Percentiles rank a stretch among this genome's conserved stretches.
Evolutionary conservation across 1,284 basidiomycete species (phyloP).

Genomic region (Schizopora paradoxa): DNA sequence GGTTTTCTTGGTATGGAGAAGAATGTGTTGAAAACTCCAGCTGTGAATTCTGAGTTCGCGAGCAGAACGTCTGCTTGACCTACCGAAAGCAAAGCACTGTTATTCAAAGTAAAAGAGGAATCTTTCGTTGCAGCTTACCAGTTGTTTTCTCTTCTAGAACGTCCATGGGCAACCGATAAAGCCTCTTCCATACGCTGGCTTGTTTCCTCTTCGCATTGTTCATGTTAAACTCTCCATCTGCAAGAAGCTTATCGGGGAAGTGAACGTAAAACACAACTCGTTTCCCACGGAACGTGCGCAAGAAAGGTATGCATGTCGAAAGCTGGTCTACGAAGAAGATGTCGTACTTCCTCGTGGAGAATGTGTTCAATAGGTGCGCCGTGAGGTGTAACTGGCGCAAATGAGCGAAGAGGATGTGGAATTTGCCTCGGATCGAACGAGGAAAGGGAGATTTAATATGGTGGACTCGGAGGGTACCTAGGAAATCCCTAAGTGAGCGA

Average conservation of each 20-base stretch:
- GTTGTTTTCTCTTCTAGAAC: slow-evolving; percentile 88
- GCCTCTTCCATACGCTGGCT: slow-evolving; percentile 51
- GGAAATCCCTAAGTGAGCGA: slow-evolving; percentile 4
- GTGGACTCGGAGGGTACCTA: slow-evolving; percentile 83
- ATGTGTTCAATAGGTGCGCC: slow-evolving; percentile 46
- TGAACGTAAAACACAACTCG: slow-evolving; percentile 97
- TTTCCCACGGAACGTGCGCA: slow-evolving; percentile 62
- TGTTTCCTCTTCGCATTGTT: slow-evolving; percentile 35
- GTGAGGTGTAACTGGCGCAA: slow-evolving; percentile 83
- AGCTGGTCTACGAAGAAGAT: slow-evolving; percentile 95
- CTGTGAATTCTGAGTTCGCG: slow-evolving; percentile 90
- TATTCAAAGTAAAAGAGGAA: background rate
- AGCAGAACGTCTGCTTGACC: slow-evolving; percentile 82
- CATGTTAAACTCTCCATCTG: slow-evolving; percentile 71
- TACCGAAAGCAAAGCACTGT: slow-evolving; percentile 6
- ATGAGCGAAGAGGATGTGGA: slow-evolving; percentile 90
- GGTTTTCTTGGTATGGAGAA: slow-evolving; percentile 69
- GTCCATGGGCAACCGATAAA: slow-evolving; percentile 90
- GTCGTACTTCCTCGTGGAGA: slow-evolving; percentile 58
- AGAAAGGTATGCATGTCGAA: slow-evolving; percentile 83
- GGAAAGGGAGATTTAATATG: slow-evolving; percentile 76
- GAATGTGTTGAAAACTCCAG: slow-evolving; percentile 69
- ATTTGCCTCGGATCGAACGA: slow-evolving; percentile 66
- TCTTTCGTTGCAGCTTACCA: slow-evolving; percentile 49
- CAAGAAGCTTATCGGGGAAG: slow-evolving; percentile 92